Evolutionary conservation across 371 early-diverging fungal genomes (phyloP).

Genomic region (Thermomucor indicae-seudaticae): DNA sequence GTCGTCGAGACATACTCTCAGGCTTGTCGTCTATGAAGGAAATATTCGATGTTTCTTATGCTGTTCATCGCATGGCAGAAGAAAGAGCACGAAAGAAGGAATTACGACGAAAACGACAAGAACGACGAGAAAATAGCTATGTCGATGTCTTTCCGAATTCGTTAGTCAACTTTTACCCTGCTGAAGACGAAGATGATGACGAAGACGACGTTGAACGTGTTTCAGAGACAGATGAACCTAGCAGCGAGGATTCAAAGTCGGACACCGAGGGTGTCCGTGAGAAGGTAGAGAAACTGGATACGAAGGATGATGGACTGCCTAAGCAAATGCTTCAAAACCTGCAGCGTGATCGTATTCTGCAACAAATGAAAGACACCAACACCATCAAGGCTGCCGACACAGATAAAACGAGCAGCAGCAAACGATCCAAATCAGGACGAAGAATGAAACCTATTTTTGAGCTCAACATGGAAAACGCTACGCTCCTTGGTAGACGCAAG

Average conservation of each 20-base stretch:
- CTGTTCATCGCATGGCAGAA: slow-evolving; percentile 49
- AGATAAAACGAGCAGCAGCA: slow-evolving; percentile 1
- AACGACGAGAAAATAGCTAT: neutral
- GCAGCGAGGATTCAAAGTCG: neutral
- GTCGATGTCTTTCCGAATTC: neutral
- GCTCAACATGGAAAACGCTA: slow-evolving; percentile 54
- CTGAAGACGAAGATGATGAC: slow-evolving; percentile 7
- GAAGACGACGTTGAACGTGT: slow-evolving; percentile 20
- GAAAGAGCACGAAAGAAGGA: slow-evolving; percentile 33
- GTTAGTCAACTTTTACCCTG: neutral
- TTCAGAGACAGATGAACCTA: slow-evolving; percentile 2
- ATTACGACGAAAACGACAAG: slow-evolving; percentile 5
- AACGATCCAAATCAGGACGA: slow-evolving; percentile 3
- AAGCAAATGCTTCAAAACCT: slow-evolving; percentile 5
- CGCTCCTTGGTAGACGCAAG: slow-evolving; percentile 52
- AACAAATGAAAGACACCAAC: slow-evolving; percentile 4
- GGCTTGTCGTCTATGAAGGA: slow-evolving; percentile 45
- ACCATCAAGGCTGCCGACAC: neutral
- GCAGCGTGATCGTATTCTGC: slow-evolving; percentile 7
- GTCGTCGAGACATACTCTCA: slow-evolving; percentile 11
- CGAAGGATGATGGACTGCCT: slow-evolving; percentile 2
- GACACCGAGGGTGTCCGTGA: too few species aligned
- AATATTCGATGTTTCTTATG: slow-evolving; percentile 47
- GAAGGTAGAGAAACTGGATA: neutral
- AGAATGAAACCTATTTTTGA: slow-evolving; percentile 30